These are phyloP conservation scores for Cyberlindnera saturnus DNA, from an alignment of 805 yeast genomes.

Conservation along the genomic window DNA sequence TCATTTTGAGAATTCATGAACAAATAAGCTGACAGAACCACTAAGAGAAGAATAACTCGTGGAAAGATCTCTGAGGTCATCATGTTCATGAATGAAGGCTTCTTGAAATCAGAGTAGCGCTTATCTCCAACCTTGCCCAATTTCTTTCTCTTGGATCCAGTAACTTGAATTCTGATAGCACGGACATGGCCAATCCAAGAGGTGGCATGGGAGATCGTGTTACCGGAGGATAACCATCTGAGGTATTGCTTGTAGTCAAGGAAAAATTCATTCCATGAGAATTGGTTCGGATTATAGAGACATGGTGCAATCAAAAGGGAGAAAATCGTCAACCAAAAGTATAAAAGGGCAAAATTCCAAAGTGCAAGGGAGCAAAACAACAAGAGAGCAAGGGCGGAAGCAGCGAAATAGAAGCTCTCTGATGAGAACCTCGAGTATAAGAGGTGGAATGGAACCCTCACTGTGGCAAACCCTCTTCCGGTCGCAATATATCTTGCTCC, in stretches of 20 bases:
- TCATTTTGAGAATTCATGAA: constrained; percentile 52
- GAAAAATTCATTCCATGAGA: constrained; percentile 56
- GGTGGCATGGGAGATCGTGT: constrained; percentile 28
- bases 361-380: constrained; percentile 51
- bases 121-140: constrained; percentile 33
- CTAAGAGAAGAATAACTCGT: constrained; percentile 28
- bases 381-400: constrained; percentile 43
- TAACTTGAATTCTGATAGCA: constrained; percentile 44
- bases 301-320: constrained; percentile 56
- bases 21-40: constrained; percentile 41
- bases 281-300: constrained; percentile 61
- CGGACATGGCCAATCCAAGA: constrained; percentile 47
- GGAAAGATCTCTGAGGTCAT: constrained; percentile 36
- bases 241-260: constrained; percentile 49
- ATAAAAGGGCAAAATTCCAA: constrained; percentile 54
- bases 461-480: constrained; percentile 78
- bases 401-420: constrained; percentile 63
- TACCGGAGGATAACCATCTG: constrained; percentile 41
- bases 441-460: constrained; percentile 57
- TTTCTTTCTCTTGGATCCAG: constrained; percentile 48
- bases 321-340: constrained; percentile 56
- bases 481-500: constrained; percentile 82
- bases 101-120: constrained; percentile 37
- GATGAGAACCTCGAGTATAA: constrained; percentile 66
- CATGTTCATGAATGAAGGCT: constrained; percentile 42